These are phyloP conservation scores for Quercus rubra DNA, from an alignment of 306 rosid species.

Conservation along the genomic window DNA sequence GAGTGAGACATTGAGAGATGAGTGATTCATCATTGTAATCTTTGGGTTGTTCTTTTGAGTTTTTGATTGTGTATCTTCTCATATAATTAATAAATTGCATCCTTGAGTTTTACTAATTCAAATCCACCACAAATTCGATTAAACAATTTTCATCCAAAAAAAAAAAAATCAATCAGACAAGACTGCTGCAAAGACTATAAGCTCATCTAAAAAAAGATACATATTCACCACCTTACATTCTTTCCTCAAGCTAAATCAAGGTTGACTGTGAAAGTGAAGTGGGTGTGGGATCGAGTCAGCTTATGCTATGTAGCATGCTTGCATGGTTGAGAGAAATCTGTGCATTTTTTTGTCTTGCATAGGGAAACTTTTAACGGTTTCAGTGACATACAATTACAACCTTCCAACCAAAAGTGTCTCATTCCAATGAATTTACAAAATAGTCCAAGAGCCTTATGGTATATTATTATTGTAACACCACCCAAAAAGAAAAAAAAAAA, in stretches of 20 bases:
- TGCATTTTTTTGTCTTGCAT: too few relatives aligned
- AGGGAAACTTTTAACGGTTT: background rate
- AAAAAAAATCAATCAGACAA: too few relatives aligned
- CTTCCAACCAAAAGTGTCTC: background rate
- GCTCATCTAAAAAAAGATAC: too few relatives aligned
- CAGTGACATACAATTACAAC: background rate
- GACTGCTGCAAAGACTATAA: too few relatives aligned
- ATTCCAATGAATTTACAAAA: slow-evolving; percentile 10
- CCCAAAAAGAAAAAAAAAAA: background rate
- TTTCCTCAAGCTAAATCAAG: background rate
- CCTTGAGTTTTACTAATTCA: too few relatives aligned
- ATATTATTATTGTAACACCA: slow-evolving; percentile 10
- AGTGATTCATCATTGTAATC: too few relatives aligned
- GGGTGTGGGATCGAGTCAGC: background rate
- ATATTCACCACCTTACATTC: background rate
- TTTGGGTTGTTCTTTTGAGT: too few relatives aligned
- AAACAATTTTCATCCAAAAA: too few relatives aligned
- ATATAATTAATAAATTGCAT: too few relatives aligned
- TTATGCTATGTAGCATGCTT: background rate
- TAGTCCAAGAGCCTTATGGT: background rate
- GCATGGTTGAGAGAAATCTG: background rate
- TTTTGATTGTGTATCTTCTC: too few relatives aligned
- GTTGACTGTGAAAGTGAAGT: background rate
- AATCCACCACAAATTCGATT: too few relatives aligned
- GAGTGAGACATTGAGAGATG: too few relatives aligned